Conservation (phyloP, 805 yeast genomes). For the Ogataea methanolica region DNA sequence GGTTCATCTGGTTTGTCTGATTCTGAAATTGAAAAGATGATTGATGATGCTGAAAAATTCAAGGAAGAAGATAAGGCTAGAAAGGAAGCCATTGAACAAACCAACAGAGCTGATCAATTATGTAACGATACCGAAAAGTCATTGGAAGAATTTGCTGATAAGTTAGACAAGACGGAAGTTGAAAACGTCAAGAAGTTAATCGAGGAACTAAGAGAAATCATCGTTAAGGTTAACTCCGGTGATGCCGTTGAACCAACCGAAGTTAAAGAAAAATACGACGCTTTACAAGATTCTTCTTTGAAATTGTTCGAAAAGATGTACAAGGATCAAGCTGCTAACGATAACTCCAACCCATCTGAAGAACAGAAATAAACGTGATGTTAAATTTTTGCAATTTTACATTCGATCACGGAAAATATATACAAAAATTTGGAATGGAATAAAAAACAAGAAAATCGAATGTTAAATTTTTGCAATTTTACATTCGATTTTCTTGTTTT, state of each 20-base stretch:
- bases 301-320: conserved; percentile 71
- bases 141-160: conserved; percentile 67
- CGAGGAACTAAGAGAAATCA: conserved; percentile 56
- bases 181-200: conserved; percentile 50
- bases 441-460: too few relatives aligned
- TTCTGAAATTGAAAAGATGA: conserved; percentile 57
- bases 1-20: conserved; percentile 68
- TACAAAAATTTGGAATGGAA: too few relatives aligned
- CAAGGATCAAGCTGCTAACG: conserved; percentile 30
- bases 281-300: conserved; percentile 69
- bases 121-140: conserved; percentile 89
- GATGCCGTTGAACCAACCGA: conserved; percentile 46
- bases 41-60: conserved; percentile 62
- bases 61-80: conserved; percentile 55
- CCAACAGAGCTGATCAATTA: conserved; percentile 72
- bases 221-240: conserved; percentile 54
- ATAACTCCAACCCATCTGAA: conserved; percentile 7
- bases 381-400: background rate
- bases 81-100: conserved; percentile 63
- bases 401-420: background rate
- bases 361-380: conserved; percentile 13
- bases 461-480: too few relatives aligned
- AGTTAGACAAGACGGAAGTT: conserved; percentile 45
- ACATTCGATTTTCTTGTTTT: too few relatives aligned
- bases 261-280: conserved; percentile 70